Conservation (phyloP, 495 filamentous ascomycete genomes). For the Annulohypoxylon nitens region DNA sequence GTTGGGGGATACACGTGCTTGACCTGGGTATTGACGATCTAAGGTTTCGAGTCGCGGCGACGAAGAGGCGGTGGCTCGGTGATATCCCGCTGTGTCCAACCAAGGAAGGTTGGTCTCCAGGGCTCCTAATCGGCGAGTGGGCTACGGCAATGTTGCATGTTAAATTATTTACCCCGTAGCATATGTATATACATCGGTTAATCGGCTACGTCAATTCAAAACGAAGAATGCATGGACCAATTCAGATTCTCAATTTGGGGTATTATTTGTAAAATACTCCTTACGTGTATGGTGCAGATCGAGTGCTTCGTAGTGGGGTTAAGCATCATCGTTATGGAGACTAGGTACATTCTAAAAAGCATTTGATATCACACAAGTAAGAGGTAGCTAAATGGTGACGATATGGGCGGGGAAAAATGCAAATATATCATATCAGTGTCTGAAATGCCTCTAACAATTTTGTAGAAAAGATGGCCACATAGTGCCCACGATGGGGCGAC, state of each 20-base stretch:
- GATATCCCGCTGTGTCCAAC: neutral
- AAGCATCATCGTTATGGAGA: neutral
- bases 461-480: conserved; percentile 32
- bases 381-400: neutral
- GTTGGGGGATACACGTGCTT: neutral
- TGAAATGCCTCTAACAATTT: conserved; percentile 39
- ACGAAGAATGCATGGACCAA: neutral
- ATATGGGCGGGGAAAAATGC: conserved; percentile 1
- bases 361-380: neutral
- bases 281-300: neutral
- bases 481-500: conserved; percentile 1
- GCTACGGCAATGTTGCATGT: neutral
- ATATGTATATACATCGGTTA: neutral
- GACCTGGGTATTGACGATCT: neutral
- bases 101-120: neutral
- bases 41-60: neutral
- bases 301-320: neutral
- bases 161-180: neutral
- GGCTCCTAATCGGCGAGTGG: neutral
- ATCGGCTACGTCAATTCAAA: neutral
- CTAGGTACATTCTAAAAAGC: neutral
- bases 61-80: conserved; percentile 1
- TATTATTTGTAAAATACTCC: neutral
- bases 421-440: conserved; percentile 24
- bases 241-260: neutral